Evolutionary conservation across 2,329 filamentous ascomycete genomes (phyloP).

Genomic region (Colletotrichum sp.): DNA sequence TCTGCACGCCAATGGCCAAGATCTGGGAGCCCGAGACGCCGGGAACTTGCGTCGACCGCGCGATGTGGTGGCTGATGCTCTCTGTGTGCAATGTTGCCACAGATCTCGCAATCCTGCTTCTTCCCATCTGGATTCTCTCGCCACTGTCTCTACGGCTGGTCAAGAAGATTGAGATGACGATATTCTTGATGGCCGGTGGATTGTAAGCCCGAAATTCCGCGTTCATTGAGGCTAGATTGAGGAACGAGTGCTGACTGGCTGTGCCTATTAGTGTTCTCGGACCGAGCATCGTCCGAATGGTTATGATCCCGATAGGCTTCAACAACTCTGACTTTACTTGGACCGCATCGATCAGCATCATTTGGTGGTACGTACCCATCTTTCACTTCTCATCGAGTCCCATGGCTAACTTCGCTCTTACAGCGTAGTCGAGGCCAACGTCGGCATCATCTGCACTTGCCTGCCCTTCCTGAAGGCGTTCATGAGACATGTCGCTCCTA

Average conservation of each 20-base stretch:
- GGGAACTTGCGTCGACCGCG: slow-evolving; percentile 10
- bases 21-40: slow-evolving; percentile 3
- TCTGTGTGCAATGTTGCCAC: slow-evolving; percentile 20
- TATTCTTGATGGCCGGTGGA: slow-evolving; percentile 20
- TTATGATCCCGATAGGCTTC: slow-evolving; percentile 15
- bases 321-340: slow-evolving; percentile 13
- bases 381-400: neutral
- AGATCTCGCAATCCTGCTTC: slow-evolving; percentile 21
- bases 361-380: slow-evolving; percentile 8
- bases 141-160: neutral
- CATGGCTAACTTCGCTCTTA: neutral
- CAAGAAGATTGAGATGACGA: slow-evolving; percentile 19
- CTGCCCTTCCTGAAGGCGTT: slow-evolving; percentile 19
- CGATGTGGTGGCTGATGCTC: slow-evolving; percentile 21
- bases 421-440: slow-evolving; percentile 18
- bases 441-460: slow-evolving; percentile 20
- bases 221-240: no score
- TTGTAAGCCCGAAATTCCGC: neutral
- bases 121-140: slow-evolving; percentile 20
- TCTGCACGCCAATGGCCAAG: slow-evolving; percentile 15
- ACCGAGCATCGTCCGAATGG: slow-evolving; percentile 17
- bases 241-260: no score
- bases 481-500: neutral
- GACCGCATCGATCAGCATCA: slow-evolving; percentile 19
- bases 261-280: slow-evolving; percentile 4